Percentiles rank a stretch among this genome's conserved stretches.
Evolutionary conservation across 306 rosid species (phyloP).

Genomic region (Castanopsis chinensis): DNA sequence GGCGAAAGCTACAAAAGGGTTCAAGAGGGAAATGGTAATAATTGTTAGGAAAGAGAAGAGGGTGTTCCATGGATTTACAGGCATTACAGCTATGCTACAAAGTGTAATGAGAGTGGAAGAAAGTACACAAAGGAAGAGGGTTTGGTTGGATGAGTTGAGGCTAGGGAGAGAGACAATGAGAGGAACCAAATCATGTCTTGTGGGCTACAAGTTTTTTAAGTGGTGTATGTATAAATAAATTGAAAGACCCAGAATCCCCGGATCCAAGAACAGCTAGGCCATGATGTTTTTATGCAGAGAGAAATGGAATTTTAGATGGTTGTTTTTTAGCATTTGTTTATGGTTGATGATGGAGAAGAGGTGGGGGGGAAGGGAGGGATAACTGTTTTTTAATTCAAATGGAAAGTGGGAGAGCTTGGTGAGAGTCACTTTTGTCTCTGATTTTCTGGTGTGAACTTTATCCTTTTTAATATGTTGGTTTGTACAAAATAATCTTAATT

Average conservation of each 20-base stretch:
- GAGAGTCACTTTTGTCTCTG: slow-evolving; percentile 44
- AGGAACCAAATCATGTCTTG: slow-evolving; percentile 89
- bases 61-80: slow-evolving; percentile 70
- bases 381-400: slow-evolving; percentile 42
- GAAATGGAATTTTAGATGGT: slow-evolving; percentile 60
- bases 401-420: slow-evolving; percentile 37
- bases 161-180: slow-evolving; percentile 75
- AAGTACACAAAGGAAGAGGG: slow-evolving; percentile 18
- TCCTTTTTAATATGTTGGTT: slow-evolving; percentile 33
- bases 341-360: slow-evolving; percentile 37
- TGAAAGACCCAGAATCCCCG: slow-evolving; percentile 70
- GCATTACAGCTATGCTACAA: slow-evolving; percentile 77
- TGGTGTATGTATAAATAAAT: slow-evolving; percentile 9
- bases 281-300: slow-evolving; percentile 59
- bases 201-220: slow-evolving; percentile 44
- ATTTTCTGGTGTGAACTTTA: slow-evolving; percentile 23
- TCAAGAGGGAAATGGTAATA: slow-evolving; percentile 38
- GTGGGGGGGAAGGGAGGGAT: slow-evolving; percentile 38
- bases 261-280: slow-evolving; percentile 99
- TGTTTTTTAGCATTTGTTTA: slow-evolving; percentile 63
- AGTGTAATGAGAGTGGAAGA: slow-evolving; percentile 44
- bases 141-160: slow-evolving; percentile 39
- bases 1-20: slow-evolving; percentile 34
- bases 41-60: slow-evolving; percentile 37
- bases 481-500: slow-evolving; percentile 36